phyloP scores from a whole-genome alignment of 495 filamentous ascomycete genomes.

The Tuber aestivum region DNA sequence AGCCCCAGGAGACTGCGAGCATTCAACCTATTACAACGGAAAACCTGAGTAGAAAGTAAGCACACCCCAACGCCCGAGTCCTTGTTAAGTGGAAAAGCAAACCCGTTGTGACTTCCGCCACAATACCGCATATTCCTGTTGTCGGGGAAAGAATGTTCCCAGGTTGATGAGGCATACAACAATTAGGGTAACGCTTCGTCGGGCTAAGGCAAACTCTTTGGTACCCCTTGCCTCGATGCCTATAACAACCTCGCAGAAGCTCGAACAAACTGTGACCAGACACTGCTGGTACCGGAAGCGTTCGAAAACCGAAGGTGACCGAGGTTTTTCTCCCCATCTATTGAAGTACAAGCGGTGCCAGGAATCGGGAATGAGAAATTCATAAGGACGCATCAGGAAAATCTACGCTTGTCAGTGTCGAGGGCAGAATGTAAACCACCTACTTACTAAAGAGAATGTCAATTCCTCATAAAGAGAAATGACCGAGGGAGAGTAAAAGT shows the following conservation, averaged over 20 bases:
- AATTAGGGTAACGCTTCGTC: slow-evolving; percentile 11
- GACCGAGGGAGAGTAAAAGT: slow-evolving; percentile 12
- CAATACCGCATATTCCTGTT: neutral
- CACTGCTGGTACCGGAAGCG: neutral
- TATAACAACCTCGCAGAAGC: slow-evolving; percentile 12
- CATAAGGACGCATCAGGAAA: slow-evolving; percentile 7
- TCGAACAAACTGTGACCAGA: neutral
- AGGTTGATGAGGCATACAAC: slow-evolving; percentile 17
- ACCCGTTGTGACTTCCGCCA: slow-evolving; percentile 17
- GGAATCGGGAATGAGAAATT: slow-evolving; percentile 14
- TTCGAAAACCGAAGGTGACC: slow-evolving; percentile 8
- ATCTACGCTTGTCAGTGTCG: neutral
- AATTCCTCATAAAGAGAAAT: slow-evolving; percentile 17
- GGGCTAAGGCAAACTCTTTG: neutral
- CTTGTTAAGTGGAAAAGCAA: neutral
- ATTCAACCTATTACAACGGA: neutral
- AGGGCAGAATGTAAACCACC: neutral
- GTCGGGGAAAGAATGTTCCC: neutral
- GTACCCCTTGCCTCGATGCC: slow-evolving; percentile 1
- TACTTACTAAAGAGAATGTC: neutral
- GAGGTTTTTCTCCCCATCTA: neutral
- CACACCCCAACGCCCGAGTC: neutral
- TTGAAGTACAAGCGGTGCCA: slow-evolving; percentile 2
- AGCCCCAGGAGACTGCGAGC: neutral
- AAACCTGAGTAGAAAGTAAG: slow-evolving; percentile 2